A percentile compares a stretch with the other conserved stretches of the same genome.
These are phyloP conservation scores for Albatrellus ellisii DNA, from an alignment of 768 basidiomycete genomes.

Conservation along the genomic window DNA sequence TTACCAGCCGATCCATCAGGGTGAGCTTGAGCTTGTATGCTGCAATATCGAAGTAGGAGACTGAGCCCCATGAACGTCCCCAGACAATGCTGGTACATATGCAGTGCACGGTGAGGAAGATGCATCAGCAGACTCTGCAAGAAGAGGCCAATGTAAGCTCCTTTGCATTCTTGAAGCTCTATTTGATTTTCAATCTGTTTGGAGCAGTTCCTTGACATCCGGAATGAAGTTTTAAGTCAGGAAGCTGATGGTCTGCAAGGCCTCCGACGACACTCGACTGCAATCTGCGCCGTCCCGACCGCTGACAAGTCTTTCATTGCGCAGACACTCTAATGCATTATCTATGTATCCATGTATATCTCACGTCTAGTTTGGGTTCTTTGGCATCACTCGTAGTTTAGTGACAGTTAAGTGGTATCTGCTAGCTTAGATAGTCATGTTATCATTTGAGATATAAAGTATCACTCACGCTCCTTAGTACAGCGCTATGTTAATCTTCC, in stretches of 20 bases:
- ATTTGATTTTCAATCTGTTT: neutral
- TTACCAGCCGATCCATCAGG: slow-evolving; percentile 53
- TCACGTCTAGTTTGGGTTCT: too few species aligned
- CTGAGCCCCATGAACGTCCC: too few species aligned
- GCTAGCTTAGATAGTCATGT: too few species aligned
- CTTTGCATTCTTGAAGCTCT: neutral
- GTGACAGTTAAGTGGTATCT: too few species aligned
- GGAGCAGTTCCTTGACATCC: slow-evolving; percentile 15
- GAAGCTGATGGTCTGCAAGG: slow-evolving; percentile 4
- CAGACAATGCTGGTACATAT: slow-evolving; percentile 63
- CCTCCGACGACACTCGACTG: slow-evolving; percentile 1
- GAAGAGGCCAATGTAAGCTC: slow-evolving; percentile 43
- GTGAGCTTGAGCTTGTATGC: slow-evolving; percentile 23
- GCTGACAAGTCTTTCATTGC: neutral
- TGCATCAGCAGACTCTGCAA: slow-evolving; percentile 33
- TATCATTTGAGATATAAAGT: too few species aligned
- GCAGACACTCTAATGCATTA: neutral
- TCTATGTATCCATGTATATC: neutral
- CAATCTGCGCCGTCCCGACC: neutral
- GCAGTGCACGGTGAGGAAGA: slow-evolving; percentile 38
- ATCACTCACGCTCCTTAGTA: too few species aligned
- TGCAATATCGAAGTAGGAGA: too few species aligned
- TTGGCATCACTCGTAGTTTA: too few species aligned
- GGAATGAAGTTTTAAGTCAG: slow-evolving; percentile 6
- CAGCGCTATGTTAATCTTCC: too few species aligned